Conservation (phyloP, 176 grass and related monocot genomes). For the Luzula sylvatica region DNA sequence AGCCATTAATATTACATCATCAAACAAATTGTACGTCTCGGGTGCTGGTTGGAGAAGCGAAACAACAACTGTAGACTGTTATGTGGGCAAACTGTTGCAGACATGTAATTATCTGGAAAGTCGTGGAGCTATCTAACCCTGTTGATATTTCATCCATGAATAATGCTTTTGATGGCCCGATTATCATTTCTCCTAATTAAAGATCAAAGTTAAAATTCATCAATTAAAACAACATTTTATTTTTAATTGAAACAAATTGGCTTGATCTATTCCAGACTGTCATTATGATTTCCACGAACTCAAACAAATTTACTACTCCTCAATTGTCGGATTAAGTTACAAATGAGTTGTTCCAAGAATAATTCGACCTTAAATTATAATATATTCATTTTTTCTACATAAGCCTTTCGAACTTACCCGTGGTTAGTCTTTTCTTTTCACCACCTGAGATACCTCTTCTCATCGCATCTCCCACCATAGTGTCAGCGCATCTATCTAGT, state of each 20-base stretch:
- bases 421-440: constrained; percentile 84
- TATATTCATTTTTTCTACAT: background rate
- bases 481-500: constrained; percentile 69
- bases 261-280: too few relatives aligned
- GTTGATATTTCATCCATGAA: constrained; percentile 98
- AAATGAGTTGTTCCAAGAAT: too few relatives aligned
- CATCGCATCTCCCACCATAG: constrained; percentile 66
- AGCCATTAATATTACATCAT: constrained; percentile 82
- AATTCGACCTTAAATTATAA: too few relatives aligned
- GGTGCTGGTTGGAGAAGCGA: constrained; percentile 76
- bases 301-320: too few relatives aligned
- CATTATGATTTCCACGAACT: too few relatives aligned
- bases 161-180: constrained; percentile 64
- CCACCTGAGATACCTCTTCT: constrained; percentile 85
- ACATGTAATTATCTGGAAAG: constrained; percentile 65
- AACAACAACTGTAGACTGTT: constrained; percentile 41
- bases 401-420: constrained; percentile 33
- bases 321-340: too few relatives aligned
- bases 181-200: constrained; percentile 64
- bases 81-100: constrained; percentile 67
- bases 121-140: constrained; percentile 73
- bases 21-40: constrained; percentile 75
- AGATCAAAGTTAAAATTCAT: too few relatives aligned
- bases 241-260: too few relatives aligned
- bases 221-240: too few relatives aligned